Evolutionary conservation across 768 basidiomycete genomes (phyloP).

Genomic region (Lactarius psammicola): DNA sequence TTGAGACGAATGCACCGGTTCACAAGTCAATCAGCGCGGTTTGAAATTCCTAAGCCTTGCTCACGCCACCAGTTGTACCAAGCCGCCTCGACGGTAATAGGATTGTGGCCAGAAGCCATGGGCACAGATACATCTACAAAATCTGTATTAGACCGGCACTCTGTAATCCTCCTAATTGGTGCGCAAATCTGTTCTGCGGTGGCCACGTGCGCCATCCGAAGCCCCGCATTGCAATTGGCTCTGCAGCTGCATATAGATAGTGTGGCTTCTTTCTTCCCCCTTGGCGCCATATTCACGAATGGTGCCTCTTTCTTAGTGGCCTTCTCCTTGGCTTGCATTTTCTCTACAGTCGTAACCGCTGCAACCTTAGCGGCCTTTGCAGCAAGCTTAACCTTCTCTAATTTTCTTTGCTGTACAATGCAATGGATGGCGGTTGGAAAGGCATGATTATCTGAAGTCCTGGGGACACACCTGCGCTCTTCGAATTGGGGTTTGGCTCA

Average conservation of each 20-base stretch:
- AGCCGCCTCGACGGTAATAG: constrained; percentile 93
- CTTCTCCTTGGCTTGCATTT: constrained; percentile 80
- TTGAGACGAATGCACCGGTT: constrained; percentile 99
- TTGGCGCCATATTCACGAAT: constrained; percentile 86
- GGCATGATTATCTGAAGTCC: too few relatives aligned
- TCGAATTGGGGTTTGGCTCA: constrained; percentile 34
- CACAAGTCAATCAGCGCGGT: constrained; percentile 77
- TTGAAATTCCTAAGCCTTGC: constrained; percentile 85
- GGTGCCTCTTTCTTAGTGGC: too few relatives aligned
- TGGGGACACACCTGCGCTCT: constrained; percentile 41
- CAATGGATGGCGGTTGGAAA: not conserved
- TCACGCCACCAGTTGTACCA: constrained; percentile 98
- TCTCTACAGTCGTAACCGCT: constrained; percentile 41
- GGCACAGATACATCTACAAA: constrained; percentile 73
- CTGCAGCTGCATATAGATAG: not conserved
- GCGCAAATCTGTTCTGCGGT: too few relatives aligned
- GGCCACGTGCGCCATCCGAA: too few relatives aligned
- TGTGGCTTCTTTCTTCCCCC: constrained; percentile 90
- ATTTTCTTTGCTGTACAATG: constrained; percentile 61
- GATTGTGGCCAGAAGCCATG: constrained; percentile 91
- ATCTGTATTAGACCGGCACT: not conserved
- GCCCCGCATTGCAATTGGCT: too few relatives aligned
- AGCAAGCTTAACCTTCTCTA: constrained; percentile 76
- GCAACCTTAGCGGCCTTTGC: constrained; percentile 58
- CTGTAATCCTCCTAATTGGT: too few relatives aligned